Evolutionary conservation across 768 basidiomycete species (phyloP).

Genomic region (Clathrus columnatus): DNA sequence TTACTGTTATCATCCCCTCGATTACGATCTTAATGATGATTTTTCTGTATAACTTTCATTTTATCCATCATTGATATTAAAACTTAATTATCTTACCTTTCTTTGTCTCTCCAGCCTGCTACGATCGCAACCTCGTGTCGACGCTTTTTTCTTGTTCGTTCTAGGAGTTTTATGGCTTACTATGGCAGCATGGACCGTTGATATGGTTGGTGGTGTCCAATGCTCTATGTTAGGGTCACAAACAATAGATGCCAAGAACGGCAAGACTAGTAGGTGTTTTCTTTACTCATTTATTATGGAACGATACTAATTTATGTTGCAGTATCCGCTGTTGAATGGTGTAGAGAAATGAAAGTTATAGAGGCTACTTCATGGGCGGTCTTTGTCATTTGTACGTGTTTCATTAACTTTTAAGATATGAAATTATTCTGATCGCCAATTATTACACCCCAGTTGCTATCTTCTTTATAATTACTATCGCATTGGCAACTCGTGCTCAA

Average conservation of each 20-base stretch:
- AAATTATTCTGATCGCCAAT: background rate
- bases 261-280: slow-evolving; percentile 40
- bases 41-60: slow-evolving; percentile 36
- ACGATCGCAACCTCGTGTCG: slow-evolving; percentile 61
- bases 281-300: background rate
- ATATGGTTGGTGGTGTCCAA: slow-evolving; percentile 58
- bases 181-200: slow-evolving; percentile 71
- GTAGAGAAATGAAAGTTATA: slow-evolving; percentile 73
- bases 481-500: slow-evolving; percentile 48
- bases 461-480: slow-evolving; percentile 47
- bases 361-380: slow-evolving; percentile 73
- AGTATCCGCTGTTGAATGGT: slow-evolving; percentile 52
- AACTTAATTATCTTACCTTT: slow-evolving; percentile 5
- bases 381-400: slow-evolving; percentile 42
- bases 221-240: slow-evolving; percentile 44
- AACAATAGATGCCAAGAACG: slow-evolving; percentile 37
- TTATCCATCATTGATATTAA: slow-evolving; percentile 4
- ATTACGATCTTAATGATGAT: slow-evolving; percentile 56
- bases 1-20: slow-evolving; percentile 55
- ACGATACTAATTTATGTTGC: background rate
- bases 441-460: slow-evolving; percentile 28
- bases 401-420: background rate
- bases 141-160: slow-evolving; percentile 45
- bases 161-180: slow-evolving; percentile 64
- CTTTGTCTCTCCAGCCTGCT: slow-evolving; percentile 39